Base-by-base conservation (phyloP, 768 basidiomycete species). In the Leucocoprinus leucothites region DNA sequence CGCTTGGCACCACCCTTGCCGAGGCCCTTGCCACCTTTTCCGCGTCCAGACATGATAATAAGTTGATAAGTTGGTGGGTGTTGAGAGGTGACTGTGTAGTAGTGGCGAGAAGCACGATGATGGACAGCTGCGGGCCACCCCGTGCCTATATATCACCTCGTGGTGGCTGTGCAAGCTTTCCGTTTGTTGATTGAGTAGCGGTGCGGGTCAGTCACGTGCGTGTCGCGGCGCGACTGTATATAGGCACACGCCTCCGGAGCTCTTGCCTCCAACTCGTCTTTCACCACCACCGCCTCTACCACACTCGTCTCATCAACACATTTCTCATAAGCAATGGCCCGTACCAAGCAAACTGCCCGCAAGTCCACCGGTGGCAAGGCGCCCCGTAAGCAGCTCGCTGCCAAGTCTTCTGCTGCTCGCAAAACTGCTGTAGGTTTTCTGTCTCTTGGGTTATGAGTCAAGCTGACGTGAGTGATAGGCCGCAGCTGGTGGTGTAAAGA, bases 1-100 rank as follows among this genome's bases (percentile, higher is more conserved):
- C 94, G 87, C 82, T 94, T 93, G 42, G 91, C 91, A 71, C 94
- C 94, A 68, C 94, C 92, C 85, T 95, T 96, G 75, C 94, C 94
- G 72, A 96, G 90, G 71, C 93, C 93, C 80, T 94, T 95, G 70
- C 92, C 92, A 76, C 93, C 89, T 81, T 95, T 96, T 71, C 94
- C 94, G 72, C 94, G 92, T 78, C 94, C 94, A 82, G 93, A 94
- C 93, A 95, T 94, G 68, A 77, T 66, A 51, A 59, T 59, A 60
- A 59, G 64, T 58, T 64, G 60, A 55, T 53, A 52, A 57, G 60
- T 57, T 48, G 46, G 64, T 57, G 40, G 56, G 54, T 21, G 53
- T 59, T n/a, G 63, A 35, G 56, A 61, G 42, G 25, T 42, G 54
- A 56, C 58, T 60, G 63, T 52, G 48, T 57, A 38, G 64, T 66